Base-by-base conservation (phyloP, 2,329 filamentous ascomycete genomes). In the Aspergillus sergii region DNA sequence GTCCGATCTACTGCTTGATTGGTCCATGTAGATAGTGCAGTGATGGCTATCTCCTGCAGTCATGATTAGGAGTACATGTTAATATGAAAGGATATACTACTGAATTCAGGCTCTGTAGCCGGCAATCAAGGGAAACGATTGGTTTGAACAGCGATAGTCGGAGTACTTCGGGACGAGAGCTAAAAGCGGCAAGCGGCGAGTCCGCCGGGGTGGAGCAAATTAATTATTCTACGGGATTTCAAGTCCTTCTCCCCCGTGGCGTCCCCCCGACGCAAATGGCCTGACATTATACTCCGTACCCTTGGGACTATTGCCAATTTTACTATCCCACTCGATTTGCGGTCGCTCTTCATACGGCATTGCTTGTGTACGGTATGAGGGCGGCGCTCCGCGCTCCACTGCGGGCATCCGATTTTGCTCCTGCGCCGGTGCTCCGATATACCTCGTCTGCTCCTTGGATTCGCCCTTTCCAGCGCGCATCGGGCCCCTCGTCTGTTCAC, bases 291-390 rank as follows among this genome's bases (percentile, higher is more conserved):
- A n/a, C 10, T 10, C 10, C 10, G 32, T 34, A 12, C 32, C 8
- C 10, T 8, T 26, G 21, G 11, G 11, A 14, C 12, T 39, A 39
- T 39, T 55, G 19, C 19, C 19, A 12, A n/a, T 8, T 41, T 16
- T 21, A 50, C 32, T 50, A 58, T 61, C 55, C 9, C 30, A 43
- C 32, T 61, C 51, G 36, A 61, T 50, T 67, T 36, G 59, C 59
- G 57, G 59, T 64, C 59, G 63, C 63, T 66, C 59, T 59, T 55
- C 50, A 60, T 61, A 64, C 64, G 64, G 64, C 66, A 60, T 65
- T 60, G 66, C 64, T 68, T 55, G 58, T 57, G 58, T 66, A 71
- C 70, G 73, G 73, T 62, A 77, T 77, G 75, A 76, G 71, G 69
- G 71, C 69, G 67, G 68, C 69, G 65, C 66, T 73, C 71, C 73